Conservation (phyloP, 225 moss, liverwort and hornwort species). For the Pleurozium schreberi region DNA sequence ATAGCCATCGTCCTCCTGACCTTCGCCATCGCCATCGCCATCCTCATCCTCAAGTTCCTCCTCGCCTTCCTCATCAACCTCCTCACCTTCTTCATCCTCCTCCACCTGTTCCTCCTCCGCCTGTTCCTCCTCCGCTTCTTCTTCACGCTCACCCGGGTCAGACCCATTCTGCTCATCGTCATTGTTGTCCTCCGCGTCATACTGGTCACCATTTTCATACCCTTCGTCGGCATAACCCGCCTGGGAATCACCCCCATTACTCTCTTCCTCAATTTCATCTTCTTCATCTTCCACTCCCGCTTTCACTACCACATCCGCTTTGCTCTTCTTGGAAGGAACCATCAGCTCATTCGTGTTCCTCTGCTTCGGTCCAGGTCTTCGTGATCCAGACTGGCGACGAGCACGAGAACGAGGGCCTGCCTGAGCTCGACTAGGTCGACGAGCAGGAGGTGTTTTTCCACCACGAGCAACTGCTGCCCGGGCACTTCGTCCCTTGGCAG, state of each 20-base stretch:
- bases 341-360: conserved; percentile 59
- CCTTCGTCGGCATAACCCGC: conserved; percentile 49
- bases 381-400: conserved; percentile 15
- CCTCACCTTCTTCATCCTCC: conserved; percentile 46
- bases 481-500: conserved; percentile 51
- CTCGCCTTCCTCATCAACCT: conserved; percentile 43
- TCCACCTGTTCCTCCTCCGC: conserved; percentile 46
- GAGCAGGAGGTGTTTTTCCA: conserved; percentile 19
- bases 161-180: conserved; percentile 45
- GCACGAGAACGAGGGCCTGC: conserved; percentile 40
- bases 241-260: conserved; percentile 44
- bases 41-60: conserved; percentile 48
- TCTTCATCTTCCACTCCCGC: conserved; percentile 26
- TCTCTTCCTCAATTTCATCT: conserved; percentile 38
- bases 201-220: conserved; percentile 53
- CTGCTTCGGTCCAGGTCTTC: conserved; percentile 44
- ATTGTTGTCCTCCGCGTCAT: conserved; percentile 27
- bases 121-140: conserved; percentile 53
- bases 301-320: not conserved
- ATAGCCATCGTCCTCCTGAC: conserved; percentile 35
- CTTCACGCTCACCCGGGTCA: conserved; percentile 38
- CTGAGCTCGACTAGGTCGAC: conserved; percentile 39
- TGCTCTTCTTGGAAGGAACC: conserved; percentile 28
- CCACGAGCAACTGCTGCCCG: conserved; percentile 13
- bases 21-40: conserved; percentile 33